Evolutionary conservation across 2,329 filamentous ascomycete species (phyloP), one percentile per base, ranked within the genome.

Genomic region (Dactylonectria estremocensis): DNA sequence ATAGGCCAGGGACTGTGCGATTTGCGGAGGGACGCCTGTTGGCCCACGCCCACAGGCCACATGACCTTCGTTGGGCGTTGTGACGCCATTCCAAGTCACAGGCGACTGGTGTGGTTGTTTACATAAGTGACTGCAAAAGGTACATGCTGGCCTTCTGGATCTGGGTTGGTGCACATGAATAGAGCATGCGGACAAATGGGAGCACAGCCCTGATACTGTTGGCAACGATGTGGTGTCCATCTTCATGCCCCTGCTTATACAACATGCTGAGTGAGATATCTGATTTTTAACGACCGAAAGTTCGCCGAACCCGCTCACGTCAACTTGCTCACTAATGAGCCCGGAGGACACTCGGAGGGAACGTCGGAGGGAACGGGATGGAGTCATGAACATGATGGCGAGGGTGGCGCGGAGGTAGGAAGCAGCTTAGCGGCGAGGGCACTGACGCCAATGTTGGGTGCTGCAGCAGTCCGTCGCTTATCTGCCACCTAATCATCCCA

Each of bases 71-170:
- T 69, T 68, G 71, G 70, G 61, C 68, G 70, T 69, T 66, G 67
- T 76, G 74, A 76, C 74, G 73, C 74, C 74, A 76, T 76, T 24
- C 40, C 40, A 24, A 71, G 72, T 75, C 71, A 76, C 71, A 76
- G 54, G 74, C 49, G 65, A 66, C 71, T 62, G 53, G 68, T 49
- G 61, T 63, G 64, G 54, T 65, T 55, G 56, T 56, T 66, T 66
- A 66, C 56, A 58, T 61, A 58, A 59, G 56, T 59, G 53, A 61
- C 60, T 64, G 61, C 61, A 54, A 60, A 60, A 70, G 61, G 67
- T 69, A 64, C 45, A 35, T 62, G n/a, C 37, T 28, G 57, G 22
- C 22, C 52, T 56, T 52, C 52, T 52, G 6, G 20, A 28, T 53
- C 35, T 57, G 24, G 24, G 56, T 53, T 55, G 65, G 68, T 68